Conservation (phyloP, 768 basidiomycete species). For the Hericium erinaceus region DNA sequence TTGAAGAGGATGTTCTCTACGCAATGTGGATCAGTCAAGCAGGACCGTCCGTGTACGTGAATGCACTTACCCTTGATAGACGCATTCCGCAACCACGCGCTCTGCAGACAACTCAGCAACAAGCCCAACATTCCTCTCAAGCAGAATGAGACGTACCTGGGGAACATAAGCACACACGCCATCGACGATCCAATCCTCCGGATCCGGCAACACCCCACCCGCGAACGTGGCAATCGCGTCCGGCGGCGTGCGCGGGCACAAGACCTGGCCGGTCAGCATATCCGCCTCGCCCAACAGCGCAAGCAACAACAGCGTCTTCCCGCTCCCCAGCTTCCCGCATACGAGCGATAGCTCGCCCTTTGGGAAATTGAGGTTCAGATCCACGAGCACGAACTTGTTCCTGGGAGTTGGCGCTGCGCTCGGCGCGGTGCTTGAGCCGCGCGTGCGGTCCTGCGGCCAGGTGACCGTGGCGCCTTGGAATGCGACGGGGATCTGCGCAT, state of each 20-base stretch:
- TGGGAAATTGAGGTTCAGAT: slow-evolving; percentile 72
- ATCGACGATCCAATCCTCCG: slow-evolving; percentile 67
- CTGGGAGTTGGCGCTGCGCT: slow-evolving; percentile 65
- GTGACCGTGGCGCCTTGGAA: slow-evolving; percentile 83
- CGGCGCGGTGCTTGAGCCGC: slow-evolving; percentile 34
- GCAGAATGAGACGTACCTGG: slow-evolving; percentile 31
- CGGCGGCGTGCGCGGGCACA: slow-evolving; percentile 80
- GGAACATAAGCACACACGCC: slow-evolving; percentile 86
- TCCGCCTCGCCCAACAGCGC: slow-evolving; percentile 87
- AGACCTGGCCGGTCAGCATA: slow-evolving; percentile 67
- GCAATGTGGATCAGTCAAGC: background rate
- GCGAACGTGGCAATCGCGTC: slow-evolving; percentile 61
- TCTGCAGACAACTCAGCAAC: slow-evolving; percentile 9
- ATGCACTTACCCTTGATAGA: slow-evolving; percentile 56
- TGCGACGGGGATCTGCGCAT: slow-evolving; percentile 52
- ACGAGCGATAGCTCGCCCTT: slow-evolving; percentile 70
- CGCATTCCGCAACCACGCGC: slow-evolving; percentile 67
- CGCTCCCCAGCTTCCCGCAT: slow-evolving; percentile 84
- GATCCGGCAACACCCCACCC: slow-evolving; percentile 30
- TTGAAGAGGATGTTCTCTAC: slow-evolving; percentile 72
- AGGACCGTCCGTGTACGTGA: too few species aligned
- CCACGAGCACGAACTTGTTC: slow-evolving; percentile 72
- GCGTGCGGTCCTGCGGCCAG: slow-evolving; percentile 74
- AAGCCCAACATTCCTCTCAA: slow-evolving; percentile 13
- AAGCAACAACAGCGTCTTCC: slow-evolving; percentile 79